A percentile compares a stretch with the other conserved stretches of the same genome.
These are phyloP conservation scores for Exophiala sp. DNA, from an alignment of 2,329 filamentous ascomycete species.

Conservation along the genomic window DNA sequence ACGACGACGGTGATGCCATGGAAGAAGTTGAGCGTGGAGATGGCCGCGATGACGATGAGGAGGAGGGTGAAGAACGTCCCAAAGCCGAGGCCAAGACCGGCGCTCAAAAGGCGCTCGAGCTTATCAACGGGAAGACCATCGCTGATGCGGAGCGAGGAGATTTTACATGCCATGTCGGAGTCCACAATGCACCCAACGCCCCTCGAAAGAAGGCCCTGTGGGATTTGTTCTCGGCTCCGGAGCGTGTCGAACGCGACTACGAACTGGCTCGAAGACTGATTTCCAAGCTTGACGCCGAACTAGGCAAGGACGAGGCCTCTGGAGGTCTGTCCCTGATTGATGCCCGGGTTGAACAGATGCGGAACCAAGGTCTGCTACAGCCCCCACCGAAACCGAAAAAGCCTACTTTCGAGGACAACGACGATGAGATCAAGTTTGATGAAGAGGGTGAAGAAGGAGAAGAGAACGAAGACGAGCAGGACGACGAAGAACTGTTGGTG, in stretches of 20 bases:
- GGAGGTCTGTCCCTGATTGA: slow-evolving; percentile 77
- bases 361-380: slow-evolving; percentile 68
- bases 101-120: slow-evolving; percentile 80
- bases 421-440: slow-evolving; percentile 48
- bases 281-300: slow-evolving; percentile 75
- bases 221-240: slow-evolving; percentile 92
- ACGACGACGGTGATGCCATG: slow-evolving; percentile 50
- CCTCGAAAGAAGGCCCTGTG: slow-evolving; percentile 92
- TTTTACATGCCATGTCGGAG: slow-evolving; percentile 94
- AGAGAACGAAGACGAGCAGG: slow-evolving; percentile 71
- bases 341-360: slow-evolving; percentile 75
- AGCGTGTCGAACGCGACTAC: slow-evolving; percentile 86
- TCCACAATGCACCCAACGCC: slow-evolving; percentile 80
- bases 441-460: slow-evolving; percentile 74
- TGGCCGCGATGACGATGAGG: slow-evolving; percentile 64
- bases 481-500: slow-evolving; percentile 79
- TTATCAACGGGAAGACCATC: slow-evolving; percentile 96
- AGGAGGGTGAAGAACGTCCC: slow-evolving; percentile 50
- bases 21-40: slow-evolving; percentile 61
- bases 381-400: slow-evolving; percentile 51
- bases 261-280: slow-evolving; percentile 75
- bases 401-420: slow-evolving; percentile 44
- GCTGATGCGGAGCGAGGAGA: slow-evolving; percentile 90
- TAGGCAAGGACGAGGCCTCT: slow-evolving; percentile 59
- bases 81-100: slow-evolving; percentile 41